Evolutionary conservation across 108 stramenopile species (phyloP).

Genomic region (Nitzschia putrida): DNA sequence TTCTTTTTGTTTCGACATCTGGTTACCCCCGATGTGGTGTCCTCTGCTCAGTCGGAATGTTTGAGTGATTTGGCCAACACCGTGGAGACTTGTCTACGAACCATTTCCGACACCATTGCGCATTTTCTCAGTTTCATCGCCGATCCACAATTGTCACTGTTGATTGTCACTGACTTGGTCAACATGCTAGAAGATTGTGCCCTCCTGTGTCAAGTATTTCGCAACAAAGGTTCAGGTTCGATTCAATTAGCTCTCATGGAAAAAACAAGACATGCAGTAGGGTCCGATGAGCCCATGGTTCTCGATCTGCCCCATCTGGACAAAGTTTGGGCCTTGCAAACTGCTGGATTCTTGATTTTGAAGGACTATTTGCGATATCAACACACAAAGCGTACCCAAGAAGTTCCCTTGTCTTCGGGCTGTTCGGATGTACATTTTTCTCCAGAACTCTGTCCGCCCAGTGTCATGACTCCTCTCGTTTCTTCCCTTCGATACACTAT

Average conservation of each 20-base stretch:
- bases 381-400: neutral
- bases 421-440: neutral
- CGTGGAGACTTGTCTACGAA: neutral
- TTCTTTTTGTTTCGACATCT: constrained; percentile 15
- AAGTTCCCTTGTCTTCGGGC: neutral
- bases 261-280: no score
- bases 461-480: no score
- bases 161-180: constrained; percentile 12
- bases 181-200: constrained; percentile 13
- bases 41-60: neutral
- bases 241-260: no score
- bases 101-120: constrained; percentile 21
- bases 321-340: constrained; percentile 24
- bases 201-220: neutral
- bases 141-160: neutral
- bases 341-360: constrained; percentile 13
- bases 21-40: constrained; percentile 6
- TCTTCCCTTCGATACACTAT: no score
- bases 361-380: neutral
- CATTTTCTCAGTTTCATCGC: constrained; percentile 15
- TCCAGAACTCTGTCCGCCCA: neutral
- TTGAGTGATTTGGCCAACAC: neutral
- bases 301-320: constrained; percentile 18
- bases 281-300: no score
- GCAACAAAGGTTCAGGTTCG: no score